A percentile compares a stretch with the other conserved stretches of the same genome.
These are phyloP conservation scores for Calocera cornea DNA, from an alignment of 768 basidiomycete genomes.

Conservation along the genomic window DNA sequence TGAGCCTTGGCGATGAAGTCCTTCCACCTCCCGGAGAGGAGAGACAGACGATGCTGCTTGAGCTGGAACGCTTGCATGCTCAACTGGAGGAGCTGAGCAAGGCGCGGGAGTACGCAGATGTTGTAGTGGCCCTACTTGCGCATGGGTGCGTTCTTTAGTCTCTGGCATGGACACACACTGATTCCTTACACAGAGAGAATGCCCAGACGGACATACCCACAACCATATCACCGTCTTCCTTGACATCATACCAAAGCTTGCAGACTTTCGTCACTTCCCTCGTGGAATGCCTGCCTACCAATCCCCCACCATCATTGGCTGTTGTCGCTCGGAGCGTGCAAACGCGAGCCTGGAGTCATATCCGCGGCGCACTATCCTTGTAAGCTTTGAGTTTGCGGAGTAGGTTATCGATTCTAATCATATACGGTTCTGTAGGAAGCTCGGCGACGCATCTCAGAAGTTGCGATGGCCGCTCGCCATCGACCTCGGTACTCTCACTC, in stretches of 20 bases:
- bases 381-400: conserved; percentile 26
- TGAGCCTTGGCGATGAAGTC: conserved; percentile 50
- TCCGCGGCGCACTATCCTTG: conserved; percentile 52
- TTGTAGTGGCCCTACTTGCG: conserved; percentile 54
- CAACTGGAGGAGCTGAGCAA: conserved; percentile 63
- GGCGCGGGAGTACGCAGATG: conserved; percentile 59
- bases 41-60: conserved; percentile 50
- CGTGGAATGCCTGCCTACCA: conserved; percentile 28
- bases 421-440: conserved; percentile 32
- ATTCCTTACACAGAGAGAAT: background rate
- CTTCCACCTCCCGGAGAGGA: conserved; percentile 41
- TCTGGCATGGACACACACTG: background rate
- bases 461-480: conserved; percentile 77
- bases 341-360: conserved; percentile 61
- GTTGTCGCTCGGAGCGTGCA: conserved; percentile 46
- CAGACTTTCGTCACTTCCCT: conserved; percentile 47
- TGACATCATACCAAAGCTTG: conserved; percentile 47
- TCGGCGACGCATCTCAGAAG: conserved; percentile 52
- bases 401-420: background rate
- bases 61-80: conserved; percentile 66
- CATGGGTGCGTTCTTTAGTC: conserved; percentile 43
- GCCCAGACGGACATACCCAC: conserved; percentile 9
- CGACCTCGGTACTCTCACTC: conserved; percentile 41
- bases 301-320: conserved; percentile 39
- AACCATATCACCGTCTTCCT: conserved; percentile 33